These are phyloP conservation scores for Hygrophorus pudorinus DNA, from an alignment of 768 basidiomycete species.

Conservation along the genomic window DNA sequence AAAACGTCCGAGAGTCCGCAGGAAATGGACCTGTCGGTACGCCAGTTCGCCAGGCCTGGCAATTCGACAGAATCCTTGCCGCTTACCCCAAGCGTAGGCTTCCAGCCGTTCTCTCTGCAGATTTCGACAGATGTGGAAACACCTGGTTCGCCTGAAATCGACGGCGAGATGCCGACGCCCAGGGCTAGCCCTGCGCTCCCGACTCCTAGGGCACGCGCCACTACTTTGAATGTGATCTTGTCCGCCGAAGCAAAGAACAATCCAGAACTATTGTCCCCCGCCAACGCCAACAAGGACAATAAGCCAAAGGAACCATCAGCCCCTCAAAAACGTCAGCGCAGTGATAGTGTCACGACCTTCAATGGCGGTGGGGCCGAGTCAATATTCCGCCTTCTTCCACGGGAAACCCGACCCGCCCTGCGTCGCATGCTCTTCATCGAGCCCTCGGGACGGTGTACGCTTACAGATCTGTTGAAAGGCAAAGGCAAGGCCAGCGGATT, in stretches of 20 bases:
- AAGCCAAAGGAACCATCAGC: neutral
- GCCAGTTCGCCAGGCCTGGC: constrained; percentile 65
- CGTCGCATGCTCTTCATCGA: constrained; percentile 93
- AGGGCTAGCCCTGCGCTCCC: neutral
- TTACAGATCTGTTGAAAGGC: constrained; percentile 85
- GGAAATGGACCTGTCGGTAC: constrained; percentile 68
- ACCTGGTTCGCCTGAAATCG: neutral
- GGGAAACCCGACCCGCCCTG: constrained; percentile 83
- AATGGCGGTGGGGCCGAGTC: constrained; percentile 77
- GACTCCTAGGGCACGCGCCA: neutral
- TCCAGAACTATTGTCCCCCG: no score
- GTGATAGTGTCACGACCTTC: constrained; percentile 54
- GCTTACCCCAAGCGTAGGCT: constrained; percentile 7
- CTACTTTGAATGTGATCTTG: neutral
- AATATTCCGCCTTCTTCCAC: constrained; percentile 91
- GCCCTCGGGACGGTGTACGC: constrained; percentile 79
- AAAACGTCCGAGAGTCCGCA: constrained; percentile 31
- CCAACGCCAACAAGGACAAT: neutral
- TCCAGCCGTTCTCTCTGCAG: neutral
- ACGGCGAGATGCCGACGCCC: neutral
- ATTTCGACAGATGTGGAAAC: neutral
- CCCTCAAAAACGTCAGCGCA: constrained; percentile 25
- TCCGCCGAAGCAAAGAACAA: no score
- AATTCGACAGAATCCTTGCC: constrained; percentile 67
- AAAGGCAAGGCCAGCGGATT: constrained; percentile 64